Evolutionary conservation across 2,329 filamentous ascomycete genomes (phyloP), one percentile per base, ranked within the genome.

Genomic region (Dactylellina cionopaga): DNA sequence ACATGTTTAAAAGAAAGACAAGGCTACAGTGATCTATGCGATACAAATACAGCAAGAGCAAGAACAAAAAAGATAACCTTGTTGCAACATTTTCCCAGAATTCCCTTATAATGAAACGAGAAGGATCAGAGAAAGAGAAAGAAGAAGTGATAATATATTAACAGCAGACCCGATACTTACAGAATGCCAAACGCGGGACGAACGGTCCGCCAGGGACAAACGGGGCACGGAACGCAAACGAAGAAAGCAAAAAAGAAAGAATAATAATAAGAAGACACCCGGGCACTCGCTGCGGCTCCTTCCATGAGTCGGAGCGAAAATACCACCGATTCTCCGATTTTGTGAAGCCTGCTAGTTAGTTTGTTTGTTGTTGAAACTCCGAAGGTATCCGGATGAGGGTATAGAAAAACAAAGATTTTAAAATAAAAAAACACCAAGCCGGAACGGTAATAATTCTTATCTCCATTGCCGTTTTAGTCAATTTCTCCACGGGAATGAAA

Each of bases 401-500:
- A 19, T 15, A 37, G 11, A 29, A 39, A 27, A 19, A 15, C 13
- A 27, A 5, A 55, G 5, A 41, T n/a, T n/a, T n/a, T n/a, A 13
- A 41, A 17, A 25, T 1, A 41, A 41, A 25, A 39, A 17, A 54
- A 27, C 35, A 55, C 51, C 51, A 55, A 41, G 22, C 35, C 51
- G 51, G 51, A 27, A 55, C 51, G 51, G 51, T 41, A 29, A 55
- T 55, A 41, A 55, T 33, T n/a, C 51, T 55, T 55, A 55, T 55
- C 35, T 55, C 33, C 51, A n/a, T n/a, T n/a, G n/a, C 19, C 31
- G 5, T 11, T 17, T 39, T n/a, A 41, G 15, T 15, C 22, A 17
- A 19, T 43, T 2, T 19, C 11, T 11, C 22, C 11, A 19, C 17
- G 15, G 10, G 15, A 17, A n/a, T n/a, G n/a, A n/a, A n/a, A n/a